phyloP scores from a whole-genome alignment of 495 filamentous ascomycete species.

The Collariella sp. region DNA sequence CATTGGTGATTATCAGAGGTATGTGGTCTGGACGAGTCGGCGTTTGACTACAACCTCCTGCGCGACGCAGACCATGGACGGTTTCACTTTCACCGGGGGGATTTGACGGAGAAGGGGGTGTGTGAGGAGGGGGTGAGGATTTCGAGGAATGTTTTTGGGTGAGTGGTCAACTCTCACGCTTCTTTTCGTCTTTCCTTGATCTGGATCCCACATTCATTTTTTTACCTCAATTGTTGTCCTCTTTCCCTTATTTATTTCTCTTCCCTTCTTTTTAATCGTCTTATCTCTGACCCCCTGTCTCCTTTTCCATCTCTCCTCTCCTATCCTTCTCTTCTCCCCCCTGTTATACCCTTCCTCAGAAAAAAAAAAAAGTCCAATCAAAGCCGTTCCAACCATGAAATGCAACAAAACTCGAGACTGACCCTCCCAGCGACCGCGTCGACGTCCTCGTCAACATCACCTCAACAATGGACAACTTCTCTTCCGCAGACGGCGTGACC shows the following conservation, averaged over 20 bases:
- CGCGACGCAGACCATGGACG: constrained; percentile 21
- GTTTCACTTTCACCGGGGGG: constrained; percentile 29
- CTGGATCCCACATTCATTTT: no score
- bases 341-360: no score
- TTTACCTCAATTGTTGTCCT: no score
- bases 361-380: no score
- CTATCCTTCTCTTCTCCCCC: no score
- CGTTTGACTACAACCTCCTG: constrained; percentile 25
- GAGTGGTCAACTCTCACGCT: no score
- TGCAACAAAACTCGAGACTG: no score
- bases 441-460: constrained; percentile 37
- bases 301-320: no score
- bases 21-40: constrained; percentile 30
- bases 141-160: constrained; percentile 27
- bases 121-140: constrained; percentile 27
- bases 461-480: constrained; percentile 33
- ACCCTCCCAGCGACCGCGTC: constrained; percentile 14
- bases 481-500: constrained; percentile 25
- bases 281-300: no score
- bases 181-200: no score
- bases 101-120: constrained; percentile 22
- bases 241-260: background rate
- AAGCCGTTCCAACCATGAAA: no score
- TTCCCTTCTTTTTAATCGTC: background rate
- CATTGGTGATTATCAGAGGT: constrained; percentile 27